A percentile compares a stretch with the other conserved stretches of the same genome.
Conservation (phyloP, 2,329 filamentous ascomycete genomes). For the Cytospora paraplurivora region DNA sequence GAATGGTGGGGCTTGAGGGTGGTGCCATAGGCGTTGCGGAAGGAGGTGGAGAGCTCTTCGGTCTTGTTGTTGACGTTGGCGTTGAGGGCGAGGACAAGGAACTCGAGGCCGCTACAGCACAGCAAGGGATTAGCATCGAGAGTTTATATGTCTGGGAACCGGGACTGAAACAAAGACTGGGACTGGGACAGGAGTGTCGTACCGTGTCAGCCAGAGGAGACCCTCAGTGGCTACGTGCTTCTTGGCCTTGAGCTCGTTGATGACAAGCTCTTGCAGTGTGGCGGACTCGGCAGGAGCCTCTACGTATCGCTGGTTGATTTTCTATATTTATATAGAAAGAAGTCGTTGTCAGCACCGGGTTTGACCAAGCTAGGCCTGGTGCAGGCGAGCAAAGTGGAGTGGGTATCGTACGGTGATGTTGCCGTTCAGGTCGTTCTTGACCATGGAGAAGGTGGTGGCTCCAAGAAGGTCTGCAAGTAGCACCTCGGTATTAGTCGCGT, state of each 20-base stretch:
- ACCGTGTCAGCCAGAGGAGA: constrained; percentile 88
- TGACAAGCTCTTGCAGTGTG: constrained; percentile 81
- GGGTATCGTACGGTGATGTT: constrained; percentile 76
- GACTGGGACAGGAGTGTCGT: constrained; percentile 35
- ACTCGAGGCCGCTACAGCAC: constrained; percentile 83
- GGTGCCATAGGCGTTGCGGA: constrained; percentile 79
- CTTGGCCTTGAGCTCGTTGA: constrained; percentile 86
- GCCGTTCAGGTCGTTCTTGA: constrained; percentile 87
- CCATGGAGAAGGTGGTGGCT: constrained; percentile 78
- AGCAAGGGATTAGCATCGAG: background rate
- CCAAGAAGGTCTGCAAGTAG: constrained; percentile 58
- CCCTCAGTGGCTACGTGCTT: constrained; percentile 89
- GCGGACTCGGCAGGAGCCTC: constrained; percentile 77
- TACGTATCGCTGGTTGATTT: constrained; percentile 82
- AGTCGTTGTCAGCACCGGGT: background rate
- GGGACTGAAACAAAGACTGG: background rate
- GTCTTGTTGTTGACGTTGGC: constrained; percentile 68
- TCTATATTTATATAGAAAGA: constrained; percentile 66
- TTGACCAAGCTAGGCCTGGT: background rate
- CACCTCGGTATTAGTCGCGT: constrained; percentile 19
- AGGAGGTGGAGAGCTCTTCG: constrained; percentile 82
- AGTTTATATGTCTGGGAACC: background rate
- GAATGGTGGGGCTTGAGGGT: constrained; percentile 92
- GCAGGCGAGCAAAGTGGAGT: background rate
- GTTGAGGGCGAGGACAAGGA: constrained; percentile 82